phyloP scores from a whole-genome alignment of 2,329 filamentous ascomycete species.

The Byssothecium circinans region DNA sequence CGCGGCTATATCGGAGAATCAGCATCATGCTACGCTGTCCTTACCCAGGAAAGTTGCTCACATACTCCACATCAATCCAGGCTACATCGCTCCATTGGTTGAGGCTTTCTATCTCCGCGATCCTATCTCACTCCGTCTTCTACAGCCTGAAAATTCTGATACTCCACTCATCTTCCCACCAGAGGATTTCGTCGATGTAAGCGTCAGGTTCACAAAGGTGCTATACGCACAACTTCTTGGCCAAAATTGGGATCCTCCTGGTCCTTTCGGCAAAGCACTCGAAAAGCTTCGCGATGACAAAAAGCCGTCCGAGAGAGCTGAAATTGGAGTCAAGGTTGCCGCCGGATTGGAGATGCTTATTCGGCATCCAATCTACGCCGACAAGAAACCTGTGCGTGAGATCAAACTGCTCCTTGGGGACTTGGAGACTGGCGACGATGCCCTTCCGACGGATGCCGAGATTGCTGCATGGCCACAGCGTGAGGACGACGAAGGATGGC shows the following conservation, averaged over 20 bases:
- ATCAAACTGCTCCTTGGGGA: constrained; percentile 77
- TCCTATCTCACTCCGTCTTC: constrained; percentile 69
- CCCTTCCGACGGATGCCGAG: constrained; percentile 72
- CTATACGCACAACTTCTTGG: constrained; percentile 88
- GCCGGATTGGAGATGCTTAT: constrained; percentile 91
- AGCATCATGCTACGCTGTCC: constrained; percentile 73
- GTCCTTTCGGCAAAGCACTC: constrained; percentile 55
- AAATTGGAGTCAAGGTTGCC: constrained; percentile 85
- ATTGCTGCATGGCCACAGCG: constrained; percentile 68
- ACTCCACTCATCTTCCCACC: constrained; percentile 68
- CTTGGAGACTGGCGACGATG: constrained; percentile 69
- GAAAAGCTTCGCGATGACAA: constrained; percentile 32
- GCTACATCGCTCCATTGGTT: constrained; percentile 77
- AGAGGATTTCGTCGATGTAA: constrained; percentile 75
- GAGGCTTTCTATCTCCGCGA: constrained; percentile 94
- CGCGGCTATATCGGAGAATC: constrained; percentile 67
- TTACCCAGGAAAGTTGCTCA: constrained; percentile 82
- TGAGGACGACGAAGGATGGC: constrained; percentile 87
- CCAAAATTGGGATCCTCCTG: constrained; percentile 73
- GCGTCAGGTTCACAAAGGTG: constrained; percentile 81
- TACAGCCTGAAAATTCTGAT: constrained; percentile 57
- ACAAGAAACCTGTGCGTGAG: constrained; percentile 71
- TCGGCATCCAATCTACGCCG: constrained; percentile 65
- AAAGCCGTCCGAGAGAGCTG: constrained; percentile 48
- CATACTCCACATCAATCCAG: constrained; percentile 73